These are phyloP conservation scores for Amylostereum areolatum DNA, from an alignment of 1,284 basidiomycete genomes.

Conservation along the genomic window DNA sequence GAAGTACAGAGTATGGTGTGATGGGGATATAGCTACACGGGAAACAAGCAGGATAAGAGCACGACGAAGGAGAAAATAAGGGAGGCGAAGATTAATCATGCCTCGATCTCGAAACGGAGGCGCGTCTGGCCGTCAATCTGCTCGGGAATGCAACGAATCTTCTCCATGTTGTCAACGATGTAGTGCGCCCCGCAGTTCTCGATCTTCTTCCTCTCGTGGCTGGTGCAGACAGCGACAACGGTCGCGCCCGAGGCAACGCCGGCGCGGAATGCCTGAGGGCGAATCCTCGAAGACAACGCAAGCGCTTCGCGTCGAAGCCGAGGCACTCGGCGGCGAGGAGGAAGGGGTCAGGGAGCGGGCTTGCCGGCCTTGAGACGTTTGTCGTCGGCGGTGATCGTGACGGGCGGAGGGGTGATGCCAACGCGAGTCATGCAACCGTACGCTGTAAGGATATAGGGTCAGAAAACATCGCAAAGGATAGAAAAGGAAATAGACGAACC, in stretches of 20 bases:
- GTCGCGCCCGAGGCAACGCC: conserved; percentile 69
- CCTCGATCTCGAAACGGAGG: conserved; percentile 1
- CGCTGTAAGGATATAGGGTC: conserved; percentile 29
- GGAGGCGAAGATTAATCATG: background rate
- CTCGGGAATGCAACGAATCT: conserved; percentile 37
- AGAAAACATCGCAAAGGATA: conserved; percentile 5
- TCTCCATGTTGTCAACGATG: conserved; percentile 57
- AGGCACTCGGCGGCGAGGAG: conserved; percentile 70
- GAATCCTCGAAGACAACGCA: conserved; percentile 77
- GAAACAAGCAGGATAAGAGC: too few species aligned
- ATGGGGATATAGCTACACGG: too few species aligned
- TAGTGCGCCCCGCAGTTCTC: conserved; percentile 65
- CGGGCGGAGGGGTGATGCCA: conserved; percentile 64
- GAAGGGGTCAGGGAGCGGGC: conserved; percentile 72
- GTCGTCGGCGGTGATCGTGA: conserved; percentile 80
- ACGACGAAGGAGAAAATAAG: too few species aligned
- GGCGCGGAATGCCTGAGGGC: conserved; percentile 69
- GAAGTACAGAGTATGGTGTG: too few species aligned
- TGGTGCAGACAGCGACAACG: conserved; percentile 74
- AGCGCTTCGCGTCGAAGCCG: conserved; percentile 51
- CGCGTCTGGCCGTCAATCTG: conserved; percentile 12
- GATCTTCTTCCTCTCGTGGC: conserved; percentile 49
- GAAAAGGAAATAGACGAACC: conserved; percentile 29
- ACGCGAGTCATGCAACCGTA: conserved; percentile 69
- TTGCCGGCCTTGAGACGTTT: conserved; percentile 61